These are phyloP conservation scores for Skeletonema grethae DNA, from an alignment of 108 stramenopile species.

Conservation along the genomic window DNA sequence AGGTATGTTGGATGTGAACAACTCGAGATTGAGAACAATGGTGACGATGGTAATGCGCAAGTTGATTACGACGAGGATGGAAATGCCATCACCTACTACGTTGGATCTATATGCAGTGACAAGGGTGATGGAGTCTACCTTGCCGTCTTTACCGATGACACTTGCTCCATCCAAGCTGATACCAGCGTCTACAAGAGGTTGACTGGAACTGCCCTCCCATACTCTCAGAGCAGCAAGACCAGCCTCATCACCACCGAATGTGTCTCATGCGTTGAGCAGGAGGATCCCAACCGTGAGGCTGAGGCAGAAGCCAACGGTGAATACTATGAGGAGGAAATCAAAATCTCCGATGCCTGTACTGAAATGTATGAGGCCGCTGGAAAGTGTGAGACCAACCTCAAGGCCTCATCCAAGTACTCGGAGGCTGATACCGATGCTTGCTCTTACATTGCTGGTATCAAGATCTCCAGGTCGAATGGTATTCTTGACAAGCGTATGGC, in stretches of 20 bases:
- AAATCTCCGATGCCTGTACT: slow-evolving; percentile 21
- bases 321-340: slow-evolving; percentile 17
- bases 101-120: slow-evolving; percentile 63
- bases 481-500: slow-evolving; percentile 9
- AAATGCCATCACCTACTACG: slow-evolving; percentile 44
- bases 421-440: slow-evolving; percentile 21
- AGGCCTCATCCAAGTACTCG: background rate
- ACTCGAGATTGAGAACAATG: slow-evolving; percentile 24
- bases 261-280: slow-evolving; percentile 30
- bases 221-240: slow-evolving; percentile 4
- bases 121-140: slow-evolving; percentile 64
- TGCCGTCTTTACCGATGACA: slow-evolving; percentile 65
- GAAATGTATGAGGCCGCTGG: slow-evolving; percentile 24
- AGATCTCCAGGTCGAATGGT: slow-evolving; percentile 20
- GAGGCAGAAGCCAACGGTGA: slow-evolving; percentile 21
- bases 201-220: slow-evolving; percentile 32
- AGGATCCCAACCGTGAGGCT: slow-evolving; percentile 20
- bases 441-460: slow-evolving; percentile 31
- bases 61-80: slow-evolving; percentile 19
- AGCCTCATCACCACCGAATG: slow-evolving; percentile 38
- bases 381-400: slow-evolving; percentile 29
- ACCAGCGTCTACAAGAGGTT: slow-evolving; percentile 42
- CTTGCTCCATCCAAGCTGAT: slow-evolving; percentile 63
- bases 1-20: slow-evolving; percentile 35
- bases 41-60: slow-evolving; percentile 13